Percentiles rank a stretch among this genome's conserved stretches.
Conservation (phyloP, 768 basidiomycete species). For the Lyophyllum decastes region DNA sequence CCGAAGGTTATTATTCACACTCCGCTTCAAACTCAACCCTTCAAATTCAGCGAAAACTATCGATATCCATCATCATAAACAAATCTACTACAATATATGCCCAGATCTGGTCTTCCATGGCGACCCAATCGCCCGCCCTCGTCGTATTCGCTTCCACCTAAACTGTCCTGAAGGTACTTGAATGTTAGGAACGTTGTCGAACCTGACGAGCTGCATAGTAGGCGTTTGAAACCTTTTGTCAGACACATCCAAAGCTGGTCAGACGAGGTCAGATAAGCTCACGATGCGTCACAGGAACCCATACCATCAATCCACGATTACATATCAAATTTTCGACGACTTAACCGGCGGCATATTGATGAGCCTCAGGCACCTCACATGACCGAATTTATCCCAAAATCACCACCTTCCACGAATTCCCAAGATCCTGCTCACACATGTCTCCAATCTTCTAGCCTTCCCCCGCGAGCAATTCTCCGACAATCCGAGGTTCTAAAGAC, state of each 20-base stretch:
- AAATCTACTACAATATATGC: background rate
- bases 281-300: slow-evolving; percentile 40
- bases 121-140: background rate
- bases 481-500: background rate
- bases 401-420: background rate
- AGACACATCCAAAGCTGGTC: background rate
- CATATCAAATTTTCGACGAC: slow-evolving; percentile 2
- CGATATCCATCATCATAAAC: background rate
- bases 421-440: too few species aligned
- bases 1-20: slow-evolving; percentile 24
- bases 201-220: background rate
- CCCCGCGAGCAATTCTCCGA: background rate
- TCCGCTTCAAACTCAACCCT: slow-evolving; percentile 31
- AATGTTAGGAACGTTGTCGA: background rate
- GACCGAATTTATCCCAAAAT: background rate
- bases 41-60: slow-evolving; percentile 20
- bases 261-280: background rate
- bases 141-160: slow-evolving; percentile 11
- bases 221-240: background rate
- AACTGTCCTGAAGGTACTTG: background rate
- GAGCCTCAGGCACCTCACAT: slow-evolving; percentile 21
- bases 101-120: background rate
- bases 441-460: background rate
- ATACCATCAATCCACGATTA: slow-evolving; percentile 8
- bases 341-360: slow-evolving; percentile 34